Base-by-base conservation (phyloP, 805 yeast genomes). In the Torulaspora microellipsoides region DNA sequence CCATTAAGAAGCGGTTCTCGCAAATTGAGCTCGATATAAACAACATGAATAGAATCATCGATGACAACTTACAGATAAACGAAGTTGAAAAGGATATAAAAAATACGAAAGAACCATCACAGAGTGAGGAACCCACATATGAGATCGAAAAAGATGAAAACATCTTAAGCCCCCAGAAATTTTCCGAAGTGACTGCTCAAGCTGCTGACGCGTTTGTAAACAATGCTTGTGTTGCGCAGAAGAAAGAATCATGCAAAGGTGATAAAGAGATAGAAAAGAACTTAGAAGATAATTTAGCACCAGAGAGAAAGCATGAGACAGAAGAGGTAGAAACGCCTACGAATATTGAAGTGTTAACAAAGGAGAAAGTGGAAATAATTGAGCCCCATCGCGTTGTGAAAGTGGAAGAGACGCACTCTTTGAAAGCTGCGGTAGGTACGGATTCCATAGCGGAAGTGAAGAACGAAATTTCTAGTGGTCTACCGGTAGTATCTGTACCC, bases 21-120 rank as follows among this genome's bases (percentile, higher is more conserved):
- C 65, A 62, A 30, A 59, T 65, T 27, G 69, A 65, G 43, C 43
- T 54, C 27, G 67, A 63, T 35, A 60, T 65, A 34, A 56, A 59
- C 33, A 59, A 64, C 40, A 60, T 65, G 61, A 65, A 65, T 41
- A 57, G 59, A 29, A 56, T 64, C 53, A 58, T 65, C 14, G 65
- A 58, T 35, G 65, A 63, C 36, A 65, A 65, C 45, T 41, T 65
- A 34, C 58, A 62, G 30, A 40, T 54, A 11, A 27, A 38, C 11
- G 41, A 35, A 27, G 23, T 25, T 11, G 40, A 30, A 10, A 15
- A 30, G 27, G 43, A 28, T 23, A 31, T 13, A 23, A 30, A 37
- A 15, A n/a, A n/a, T n/a, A n/a, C n/a, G n/a, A 11, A 37, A 15
- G 40, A 30, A 36, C 29, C 15, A 23, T 15, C 15, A 17, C 25